These are phyloP conservation scores for Cymodocea nodosa DNA, from an alignment of 116 monocot genomes.

Conservation along the genomic window DNA sequence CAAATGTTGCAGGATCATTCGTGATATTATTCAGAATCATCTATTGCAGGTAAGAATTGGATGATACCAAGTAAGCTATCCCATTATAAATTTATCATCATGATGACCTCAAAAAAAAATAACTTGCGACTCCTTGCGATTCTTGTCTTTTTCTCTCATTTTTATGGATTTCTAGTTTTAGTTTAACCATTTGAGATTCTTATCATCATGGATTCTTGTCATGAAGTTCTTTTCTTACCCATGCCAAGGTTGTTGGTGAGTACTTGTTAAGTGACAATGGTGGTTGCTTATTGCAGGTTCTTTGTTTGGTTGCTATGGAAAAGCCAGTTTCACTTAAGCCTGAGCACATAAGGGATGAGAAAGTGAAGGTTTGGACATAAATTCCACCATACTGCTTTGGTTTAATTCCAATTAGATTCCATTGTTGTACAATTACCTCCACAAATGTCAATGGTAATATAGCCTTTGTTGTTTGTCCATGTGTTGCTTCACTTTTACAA, in stretches of 20 bases:
- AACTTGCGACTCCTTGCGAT: not conserved
- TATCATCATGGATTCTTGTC: too few species aligned
- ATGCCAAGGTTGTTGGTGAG: not conserved
- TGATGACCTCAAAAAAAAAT: too few species aligned
- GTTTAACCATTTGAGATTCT: not conserved
- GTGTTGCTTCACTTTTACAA: too few species aligned
- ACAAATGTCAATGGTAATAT: too few species aligned
- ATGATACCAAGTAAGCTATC: not conserved
- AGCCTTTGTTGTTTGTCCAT: too few species aligned
- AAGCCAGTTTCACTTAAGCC: conserved; percentile 95
- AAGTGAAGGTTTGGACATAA: conserved; percentile 68
- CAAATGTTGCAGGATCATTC: conserved; percentile 71
- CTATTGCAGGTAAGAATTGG: conserved; percentile 56
- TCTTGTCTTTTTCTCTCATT: not conserved
- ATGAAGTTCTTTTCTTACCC: not conserved
- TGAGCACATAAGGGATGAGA: conserved; percentile 93
- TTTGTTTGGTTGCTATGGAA: conserved; percentile 98
- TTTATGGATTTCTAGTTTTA: not conserved
- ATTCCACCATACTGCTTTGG: not conserved
- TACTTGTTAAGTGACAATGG: not conserved
- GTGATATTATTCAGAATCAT: conserved; percentile 98
- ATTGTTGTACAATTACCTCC: too few species aligned
- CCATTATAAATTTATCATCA: not conserved
- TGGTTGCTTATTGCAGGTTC: conserved; percentile 43
- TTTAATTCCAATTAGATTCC: not conserved